Base-by-base conservation (phyloP, 768 basidiomycete species). In the Panus rudis region DNA sequence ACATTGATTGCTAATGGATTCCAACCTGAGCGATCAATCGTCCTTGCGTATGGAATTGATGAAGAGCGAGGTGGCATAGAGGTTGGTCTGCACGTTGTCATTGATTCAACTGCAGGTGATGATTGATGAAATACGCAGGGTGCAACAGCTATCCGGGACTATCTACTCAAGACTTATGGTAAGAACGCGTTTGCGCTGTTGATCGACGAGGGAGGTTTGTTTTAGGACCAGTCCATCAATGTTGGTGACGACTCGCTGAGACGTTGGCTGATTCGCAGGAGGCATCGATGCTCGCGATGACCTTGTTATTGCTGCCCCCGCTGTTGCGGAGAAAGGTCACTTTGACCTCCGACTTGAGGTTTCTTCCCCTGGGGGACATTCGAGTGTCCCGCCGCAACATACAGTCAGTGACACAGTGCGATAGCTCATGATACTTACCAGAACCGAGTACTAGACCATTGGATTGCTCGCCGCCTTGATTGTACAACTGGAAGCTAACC, bases 181-280 rank as follows among this genome's bases (percentile, higher is more conserved):
- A 58, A 74, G 46, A 62, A 90, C 54, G 73, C 76, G 4, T 79
- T 90, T 56, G 78, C 85, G 0, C 70, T 94, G 57, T 60, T 96
- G 34, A 70, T 97, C 25, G 93, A 97, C 55, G 93, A 97, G 68
- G 92, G 92, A 25, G 77, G 88, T 80, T 59, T 54, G 67, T 59
- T 21, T 25, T 11, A 10, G 1, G 20, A 22, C 25, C 14, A 33
- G 21, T 8, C 8, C 11, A 7, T 14, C 16, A 13, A 19, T 7
- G 25, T 46, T 35, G 12, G 27, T 3, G n/a, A 33, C 11, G 33
- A n/a, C 20, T 37, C 14, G 21, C 13, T 13, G 11, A 46, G 48
- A 41, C 46, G 41, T 45, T 22, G 34, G 3, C 30, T 12, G n/a
- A 12, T 41, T 57, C 31, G 30, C 48, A 69, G 81, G 71, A 41